These are phyloP conservation scores for Phytopythium helicoides DNA, from an alignment of 352 stramenopile genomes.

Conservation along the genomic window DNA sequence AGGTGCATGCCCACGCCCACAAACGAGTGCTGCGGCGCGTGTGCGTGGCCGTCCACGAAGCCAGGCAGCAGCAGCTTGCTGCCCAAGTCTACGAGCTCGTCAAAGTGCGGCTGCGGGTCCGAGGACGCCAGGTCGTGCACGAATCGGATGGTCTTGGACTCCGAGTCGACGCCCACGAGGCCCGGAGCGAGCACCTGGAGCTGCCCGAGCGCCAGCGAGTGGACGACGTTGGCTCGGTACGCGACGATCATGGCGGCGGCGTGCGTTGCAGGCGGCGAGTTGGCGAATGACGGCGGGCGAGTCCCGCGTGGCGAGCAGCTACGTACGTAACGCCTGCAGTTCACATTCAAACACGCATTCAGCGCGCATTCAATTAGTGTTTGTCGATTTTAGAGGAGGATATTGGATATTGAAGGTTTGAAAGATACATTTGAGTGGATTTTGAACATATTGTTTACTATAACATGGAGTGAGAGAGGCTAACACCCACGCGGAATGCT, in stretches of 20 bases:
- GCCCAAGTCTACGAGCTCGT: conserved; percentile 65
- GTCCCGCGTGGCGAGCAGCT: too few species aligned
- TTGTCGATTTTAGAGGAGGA: too few species aligned
- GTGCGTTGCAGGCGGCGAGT: conserved; percentile 12
- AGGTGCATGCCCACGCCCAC: conserved; percentile 93
- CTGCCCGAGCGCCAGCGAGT: conserved; percentile 54
- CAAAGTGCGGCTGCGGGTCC: conserved; percentile 15
- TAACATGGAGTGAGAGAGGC: too few species aligned
- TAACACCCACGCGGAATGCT: too few species aligned
- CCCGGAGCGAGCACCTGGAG: conserved; percentile 64
- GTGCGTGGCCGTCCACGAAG: conserved; percentile 93
- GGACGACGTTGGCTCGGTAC: conserved; percentile 79
- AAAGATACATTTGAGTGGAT: too few species aligned
- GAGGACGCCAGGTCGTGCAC: conserved; percentile 37
- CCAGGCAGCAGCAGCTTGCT: conserved; percentile 88
- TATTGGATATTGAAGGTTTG: too few species aligned
- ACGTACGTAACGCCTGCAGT: too few species aligned
- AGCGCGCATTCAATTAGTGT: too few species aligned
- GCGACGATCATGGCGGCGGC: conserved; percentile 29
- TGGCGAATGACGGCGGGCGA: conserved; percentile 10
- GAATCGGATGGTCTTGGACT: conserved; percentile 44
- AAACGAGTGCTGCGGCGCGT: conserved; percentile 94
- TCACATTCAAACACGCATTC: too few species aligned
- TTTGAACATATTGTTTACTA: too few species aligned
- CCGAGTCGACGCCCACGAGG: conserved; percentile 50